Evolutionary conservation across 371 early-diverging fungal species (phyloP).

Genomic region (Rhizopus delemar): DNA sequence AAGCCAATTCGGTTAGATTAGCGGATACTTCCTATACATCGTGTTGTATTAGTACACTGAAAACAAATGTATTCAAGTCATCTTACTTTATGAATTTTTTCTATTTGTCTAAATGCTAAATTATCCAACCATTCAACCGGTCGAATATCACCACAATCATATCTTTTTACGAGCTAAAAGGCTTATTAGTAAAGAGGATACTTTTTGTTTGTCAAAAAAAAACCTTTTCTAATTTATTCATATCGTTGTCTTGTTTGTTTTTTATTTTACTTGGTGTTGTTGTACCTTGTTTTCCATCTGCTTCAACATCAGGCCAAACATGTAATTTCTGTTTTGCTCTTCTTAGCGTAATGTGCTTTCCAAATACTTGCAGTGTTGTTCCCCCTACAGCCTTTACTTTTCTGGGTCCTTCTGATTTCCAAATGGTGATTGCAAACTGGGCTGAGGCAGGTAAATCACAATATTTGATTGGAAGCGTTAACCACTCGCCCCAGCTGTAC

Average conservation of each 20-base stretch:
- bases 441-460: conserved; percentile 79
- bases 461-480: conserved; percentile 84
- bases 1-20: conserved; percentile 59
- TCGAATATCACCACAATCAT: conserved; percentile 84
- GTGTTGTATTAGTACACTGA: background rate
- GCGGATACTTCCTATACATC: conserved; percentile 50
- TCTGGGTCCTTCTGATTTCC: conserved; percentile 79
- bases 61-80: background rate
- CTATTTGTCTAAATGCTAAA: conserved; percentile 82
- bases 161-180: conserved; percentile 72
- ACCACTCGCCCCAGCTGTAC: conserved; percentile 90
- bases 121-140: conserved; percentile 91
- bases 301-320: conserved; percentile 69
- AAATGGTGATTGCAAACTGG: conserved; percentile 75
- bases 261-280: conserved; percentile 65
- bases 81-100: conserved; percentile 69
- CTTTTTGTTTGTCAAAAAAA: background rate
- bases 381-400: conserved; percentile 74
- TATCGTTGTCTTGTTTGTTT: conserved; percentile 54
- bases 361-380: conserved; percentile 77
- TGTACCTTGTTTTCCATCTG: conserved; percentile 60
- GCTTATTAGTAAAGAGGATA: too few species aligned
- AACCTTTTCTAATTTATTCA: conserved; percentile 87
- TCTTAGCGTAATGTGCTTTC: conserved; percentile 72
- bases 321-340: conserved; percentile 82